Evolutionary conservation across 345 rosid species (phyloP), one percentile per base, ranked within the genome.

Genomic region (Chamaenerion angustifolium): DNA sequence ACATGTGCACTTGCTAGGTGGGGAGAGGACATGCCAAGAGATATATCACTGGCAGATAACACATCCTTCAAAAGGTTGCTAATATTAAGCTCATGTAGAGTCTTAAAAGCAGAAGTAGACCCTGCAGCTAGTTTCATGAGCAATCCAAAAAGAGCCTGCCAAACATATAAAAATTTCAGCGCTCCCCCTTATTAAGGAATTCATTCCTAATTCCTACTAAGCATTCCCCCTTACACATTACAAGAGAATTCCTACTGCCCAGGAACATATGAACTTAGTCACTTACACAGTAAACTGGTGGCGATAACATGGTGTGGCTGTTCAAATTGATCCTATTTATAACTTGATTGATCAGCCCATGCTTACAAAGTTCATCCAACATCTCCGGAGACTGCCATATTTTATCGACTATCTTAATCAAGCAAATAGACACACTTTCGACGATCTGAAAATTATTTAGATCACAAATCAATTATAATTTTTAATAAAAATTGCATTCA

Each of bases 81-180:
- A 59, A 86, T 78, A 49, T 83, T 78, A 56, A 83, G 92, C 70
- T 86, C 95, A 62, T 86, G 73, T 3, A 90, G 72, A 44, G 68
- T 68, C 66, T 59, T 80, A 68, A 90, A 90, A 63, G 89, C 95
- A 57, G 70, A 62, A 56, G 67, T 27, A 52, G 96, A 86, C 61
- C 93, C 85, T 57, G 78, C 71, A 57, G 79, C 67, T 48, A 86
- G 80, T 68, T 80, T 86, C 62, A 67, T 81, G 61, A 90, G 95
- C 65, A 90, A 62, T 56, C 94, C 93, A 61, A 90, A 78, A 73
- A 90, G 62, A 44, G 79, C 92, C 98, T 86, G 87, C 46, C 63
- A 69, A 63, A 42, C 63, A 78, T 64, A 64, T 58, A 49, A 42
- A 43, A 47, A 57, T 31, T 1, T 31, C 37, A 31, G 37, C 4